Conservation (phyloP, 1,284 basidiomycete genomes). For the Inonotus obliquus region DNA sequence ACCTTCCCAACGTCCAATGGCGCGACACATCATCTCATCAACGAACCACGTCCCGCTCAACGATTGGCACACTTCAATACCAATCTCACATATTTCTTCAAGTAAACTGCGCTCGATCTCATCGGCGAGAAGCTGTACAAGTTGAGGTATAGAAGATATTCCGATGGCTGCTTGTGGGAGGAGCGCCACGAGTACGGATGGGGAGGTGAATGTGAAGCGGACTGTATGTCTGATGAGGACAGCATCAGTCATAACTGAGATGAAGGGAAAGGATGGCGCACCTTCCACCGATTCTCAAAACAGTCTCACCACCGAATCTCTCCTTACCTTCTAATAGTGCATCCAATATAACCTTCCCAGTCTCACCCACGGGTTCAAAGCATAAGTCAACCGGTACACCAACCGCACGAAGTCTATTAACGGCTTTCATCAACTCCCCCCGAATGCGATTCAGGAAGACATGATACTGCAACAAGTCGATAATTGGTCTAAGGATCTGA, state of each 20-base stretch:
- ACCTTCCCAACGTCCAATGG: slow-evolving; percentile 77
- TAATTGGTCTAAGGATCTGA: slow-evolving; percentile 54
- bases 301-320: slow-evolving; percentile 58
- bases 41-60: slow-evolving; percentile 73
- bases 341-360: slow-evolving; percentile 51
- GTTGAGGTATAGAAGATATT: slow-evolving; percentile 67
- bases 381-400: slow-evolving; percentile 56
- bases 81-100: slow-evolving; percentile 60
- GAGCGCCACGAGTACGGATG: slow-evolving; percentile 65
- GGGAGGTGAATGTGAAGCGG: slow-evolving; percentile 67
- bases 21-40: slow-evolving; percentile 55
- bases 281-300: slow-evolving; percentile 65
- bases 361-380: slow-evolving; percentile 63
- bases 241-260: not conserved
- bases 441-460: slow-evolving; percentile 63
- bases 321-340: slow-evolving; percentile 32
- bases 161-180: slow-evolving; percentile 69
- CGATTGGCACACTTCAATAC: slow-evolving; percentile 47
- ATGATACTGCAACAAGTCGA: slow-evolving; percentile 72
- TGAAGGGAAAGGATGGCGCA: slow-evolving; percentile 25
- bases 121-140: slow-evolving; percentile 67
- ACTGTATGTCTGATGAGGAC: slow-evolving; percentile 52
- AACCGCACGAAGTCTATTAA: slow-evolving; percentile 41
- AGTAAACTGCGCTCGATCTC: slow-evolving; percentile 67
- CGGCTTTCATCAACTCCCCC: slow-evolving; percentile 49